Evolutionary conservation across 192 early-diverging fungal species (phyloP).

Genomic region (Backusella sp.): DNA sequence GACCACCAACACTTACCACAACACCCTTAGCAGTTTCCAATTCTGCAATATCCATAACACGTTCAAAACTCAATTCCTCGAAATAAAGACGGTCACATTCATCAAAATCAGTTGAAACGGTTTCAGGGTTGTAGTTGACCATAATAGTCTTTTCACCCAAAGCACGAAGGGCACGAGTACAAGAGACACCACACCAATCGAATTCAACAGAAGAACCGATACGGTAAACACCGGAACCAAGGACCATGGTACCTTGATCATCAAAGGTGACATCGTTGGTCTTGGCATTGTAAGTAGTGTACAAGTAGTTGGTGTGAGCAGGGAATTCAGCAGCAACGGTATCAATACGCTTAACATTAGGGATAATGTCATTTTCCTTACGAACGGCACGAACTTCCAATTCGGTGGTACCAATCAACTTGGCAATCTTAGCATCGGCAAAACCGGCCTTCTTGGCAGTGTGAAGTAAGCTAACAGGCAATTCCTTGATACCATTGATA

Average conservation of each 20-base stretch:
- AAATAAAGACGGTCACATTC: constrained; percentile 99
- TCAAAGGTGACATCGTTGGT: constrained; percentile 84
- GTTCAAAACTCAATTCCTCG: constrained; percentile 92
- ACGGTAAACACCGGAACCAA: constrained; percentile 96
- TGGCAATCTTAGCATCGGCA: constrained; percentile 86
- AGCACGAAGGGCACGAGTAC: constrained; percentile 80
- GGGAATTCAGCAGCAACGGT: constrained; percentile 93
- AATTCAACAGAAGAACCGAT: constrained; percentile 98
- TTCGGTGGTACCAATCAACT: constrained; percentile 43
- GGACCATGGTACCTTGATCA: constrained; percentile 91
- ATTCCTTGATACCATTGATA: constrained; percentile 24
- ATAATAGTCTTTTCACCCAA: constrained; percentile 86
- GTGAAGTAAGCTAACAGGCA: constrained; percentile 62
- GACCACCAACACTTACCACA: constrained; percentile 91
- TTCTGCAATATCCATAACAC: constrained; percentile 95
- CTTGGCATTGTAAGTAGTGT: constrained; percentile 95
- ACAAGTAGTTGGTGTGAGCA: constrained; percentile 93
- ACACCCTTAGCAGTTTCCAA: constrained; percentile 79
- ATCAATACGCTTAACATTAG: constrained; percentile 94
- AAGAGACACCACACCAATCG: constrained; percentile 87
- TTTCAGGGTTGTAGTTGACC: constrained; percentile 99
- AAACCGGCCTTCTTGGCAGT: constrained; percentile 87
- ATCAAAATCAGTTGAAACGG: constrained; percentile 97
- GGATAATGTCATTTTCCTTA: constrained; percentile 73
- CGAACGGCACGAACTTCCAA: constrained; percentile 73